Base-by-base conservation (phyloP, 2,329 filamentous ascomycete species). In the Aspergillus udagawae region DNA sequence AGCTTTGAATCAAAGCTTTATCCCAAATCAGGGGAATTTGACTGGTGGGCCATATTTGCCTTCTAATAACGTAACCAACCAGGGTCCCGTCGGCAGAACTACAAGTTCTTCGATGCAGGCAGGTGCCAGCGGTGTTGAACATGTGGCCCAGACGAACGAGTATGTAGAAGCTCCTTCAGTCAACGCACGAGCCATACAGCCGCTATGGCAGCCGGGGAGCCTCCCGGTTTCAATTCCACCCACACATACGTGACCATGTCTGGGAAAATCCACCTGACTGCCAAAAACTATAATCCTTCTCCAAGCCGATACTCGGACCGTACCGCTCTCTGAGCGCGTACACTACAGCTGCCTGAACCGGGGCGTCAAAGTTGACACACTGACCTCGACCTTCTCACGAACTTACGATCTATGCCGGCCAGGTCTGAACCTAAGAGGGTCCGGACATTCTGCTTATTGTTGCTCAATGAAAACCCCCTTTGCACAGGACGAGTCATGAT, bases 1-100 rank as follows among this genome's bases (percentile, higher is more conserved):
- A 25, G 65, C 70, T 38, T 51, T 74, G 35, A 75, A 75, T 49
- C 72, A 75, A 53, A 71, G 71, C 57, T 74, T 74, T 54, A 70
- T 74, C 25, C 70, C 70, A 32, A 73, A 74, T 25, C 72, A 75
- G 29, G 71, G 72, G 14, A 72, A 74, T 49, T 65, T 73, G 29
- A 70, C 68, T 7, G 65, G 68, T 21, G 61, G 54, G 23, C 64
- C 56, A 32, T 73, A 73, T 48, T 58, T 73, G 52, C 29, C 61
- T 50, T 67, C 66, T 29, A 66, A 65, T 25, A 44, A 64, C 17
- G 56, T 66, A 28, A 58, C 63, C 47, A 63, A 61, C 14, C 63
- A 65, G 44, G 56, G 52, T 17, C 45, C 56, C 32, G 59, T 64
- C 6, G 51, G 65, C 14, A 61, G 62, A 47, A 61, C 65, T 27